Evolutionary conservation across 306 rosid species (phyloP), one percentile per base, ranked within the genome.

Genomic region (Urtica urens): DNA sequence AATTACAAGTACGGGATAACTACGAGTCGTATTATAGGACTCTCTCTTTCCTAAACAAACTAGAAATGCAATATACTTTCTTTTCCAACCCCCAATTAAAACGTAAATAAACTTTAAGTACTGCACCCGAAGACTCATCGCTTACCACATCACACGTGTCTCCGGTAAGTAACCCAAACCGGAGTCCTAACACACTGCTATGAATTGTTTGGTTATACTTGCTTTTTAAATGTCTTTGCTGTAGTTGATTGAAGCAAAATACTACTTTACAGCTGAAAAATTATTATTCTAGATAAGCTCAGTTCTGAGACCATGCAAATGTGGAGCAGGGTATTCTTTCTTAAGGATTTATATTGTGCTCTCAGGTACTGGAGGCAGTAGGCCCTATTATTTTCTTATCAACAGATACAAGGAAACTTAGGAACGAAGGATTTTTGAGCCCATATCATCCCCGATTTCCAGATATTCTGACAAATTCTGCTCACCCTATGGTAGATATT

Each of bases 401-500:
- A 41, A 85, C 92, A 51, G 99, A 90, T 77, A 90, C 95, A 51
- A 79, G 93, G 63, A 90, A 90, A 72, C 99, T 90, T 49, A 73
- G 99, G 68, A 90, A 90, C 71, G 99, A 90, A 62, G 99, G 99
- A 8, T 90, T 81, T 65, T 71, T 90, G 66, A 90, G 99, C 76
- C 99, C 99, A 49, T 90, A 81, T 63, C 99, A 90, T 73, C 95
- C 99, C 65, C 93, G 99, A 55, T 90, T 77, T 67, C 97, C 99
- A 5, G 99, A 90, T 72, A 90, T 90, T 69, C 99, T 90, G 45
- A 90, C 99, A 48, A 90, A 90, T 62, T 84, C 99, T 50, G 95
- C 99, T 61, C 99, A 85, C 73, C 97, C 99, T 11, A 71, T 90
- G 95, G 99, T 90, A 76, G 61, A 22, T 41, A 34, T 22, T 23